These are phyloP conservation scores for Rhizophlyctis rosea DNA, from an alignment of 192 early-diverging fungal species.

Conservation along the genomic window DNA sequence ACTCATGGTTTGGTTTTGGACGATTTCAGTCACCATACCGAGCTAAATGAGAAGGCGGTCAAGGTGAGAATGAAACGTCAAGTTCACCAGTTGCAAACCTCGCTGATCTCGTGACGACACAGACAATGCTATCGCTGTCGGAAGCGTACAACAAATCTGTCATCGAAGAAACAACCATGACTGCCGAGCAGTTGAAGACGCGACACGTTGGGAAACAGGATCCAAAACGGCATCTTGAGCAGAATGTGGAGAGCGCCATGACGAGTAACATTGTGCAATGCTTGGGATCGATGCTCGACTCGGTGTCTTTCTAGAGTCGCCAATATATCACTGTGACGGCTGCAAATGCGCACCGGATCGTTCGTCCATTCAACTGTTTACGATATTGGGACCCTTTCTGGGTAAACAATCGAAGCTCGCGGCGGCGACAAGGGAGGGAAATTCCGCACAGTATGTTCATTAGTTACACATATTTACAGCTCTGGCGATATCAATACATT, in stretches of 20 bases:
- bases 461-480: too few species aligned
- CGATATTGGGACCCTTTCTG: too few species aligned
- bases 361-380: too few species aligned
- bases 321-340: too few species aligned
- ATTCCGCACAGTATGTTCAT: too few species aligned
- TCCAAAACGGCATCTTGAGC: conserved; percentile 96
- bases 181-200: conserved; percentile 89
- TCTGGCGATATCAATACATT: too few species aligned
- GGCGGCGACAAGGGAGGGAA: too few species aligned
- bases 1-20: conserved; percentile 84
- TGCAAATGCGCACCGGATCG: too few species aligned
- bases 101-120: conserved; percentile 5
- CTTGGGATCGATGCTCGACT: conserved; percentile 86
- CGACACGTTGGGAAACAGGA: conserved; percentile 99
- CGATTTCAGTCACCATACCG: conserved; percentile 80
- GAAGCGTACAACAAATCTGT: conserved; percentile 98
- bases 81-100: conserved; percentile 16
- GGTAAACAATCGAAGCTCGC: too few species aligned
- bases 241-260: conserved; percentile 90
- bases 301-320: conserved; percentile 56
- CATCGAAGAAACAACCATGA: conserved; percentile 92
- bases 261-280: conserved; percentile 95
- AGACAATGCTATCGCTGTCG: conserved; percentile 85
- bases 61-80: conserved; percentile 50
- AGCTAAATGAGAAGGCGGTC: conserved; percentile 79